A percentile compares a stretch with the other conserved stretches of the same genome.
These are phyloP conservation scores for Alternaria longipes DNA, from an alignment of 2,329 filamentous ascomycete species.

Conservation along the genomic window DNA sequence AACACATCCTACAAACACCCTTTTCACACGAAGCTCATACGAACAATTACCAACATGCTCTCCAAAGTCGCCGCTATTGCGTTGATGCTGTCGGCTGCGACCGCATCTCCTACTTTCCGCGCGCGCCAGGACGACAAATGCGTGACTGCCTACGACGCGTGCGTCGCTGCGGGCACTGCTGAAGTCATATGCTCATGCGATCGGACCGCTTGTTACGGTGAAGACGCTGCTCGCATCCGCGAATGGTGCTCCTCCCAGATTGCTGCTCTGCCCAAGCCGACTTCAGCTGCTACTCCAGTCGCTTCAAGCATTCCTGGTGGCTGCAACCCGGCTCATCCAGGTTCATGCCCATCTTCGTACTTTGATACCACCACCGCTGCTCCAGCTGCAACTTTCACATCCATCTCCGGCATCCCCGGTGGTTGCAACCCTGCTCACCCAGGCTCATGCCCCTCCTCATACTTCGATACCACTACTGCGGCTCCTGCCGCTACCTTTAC, in stretches of 20 bases:
- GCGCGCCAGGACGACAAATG: constrained; percentile 13
- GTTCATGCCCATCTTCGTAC: constrained; percentile 1
- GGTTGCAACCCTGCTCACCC: constrained; percentile 13
- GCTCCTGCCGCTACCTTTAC: constrained; percentile 1
- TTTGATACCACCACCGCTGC: constrained; percentile 8
- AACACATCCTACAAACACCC: neutral
- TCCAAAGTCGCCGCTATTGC: constrained; percentile 16
- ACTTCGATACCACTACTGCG: constrained; percentile 13
- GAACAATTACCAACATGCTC: constrained; percentile 13
- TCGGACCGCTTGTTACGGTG: constrained; percentile 15
- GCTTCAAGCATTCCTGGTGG: constrained; percentile 9
- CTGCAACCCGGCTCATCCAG: constrained; percentile 14
- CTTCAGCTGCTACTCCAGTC: constrained; percentile 4
- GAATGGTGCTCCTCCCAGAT: constrained; percentile 23
- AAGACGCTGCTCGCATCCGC: constrained; percentile 19
- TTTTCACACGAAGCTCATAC: neutral
- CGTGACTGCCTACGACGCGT: constrained; percentile 17
- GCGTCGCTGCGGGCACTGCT: constrained; percentile 20
- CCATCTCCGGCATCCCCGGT: constrained; percentile 6
- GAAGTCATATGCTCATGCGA: constrained; percentile 22
- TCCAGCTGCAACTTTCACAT: neutral
- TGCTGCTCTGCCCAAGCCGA: constrained; percentile 13
- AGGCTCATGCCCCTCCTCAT: neutral
- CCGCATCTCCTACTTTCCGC: constrained; percentile 16
- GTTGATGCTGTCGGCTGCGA: constrained; percentile 15